These are phyloP conservation scores for Solanum bulbocastanum DNA, from an alignment of 257 asterid genomes.

Conservation along the genomic window DNA sequence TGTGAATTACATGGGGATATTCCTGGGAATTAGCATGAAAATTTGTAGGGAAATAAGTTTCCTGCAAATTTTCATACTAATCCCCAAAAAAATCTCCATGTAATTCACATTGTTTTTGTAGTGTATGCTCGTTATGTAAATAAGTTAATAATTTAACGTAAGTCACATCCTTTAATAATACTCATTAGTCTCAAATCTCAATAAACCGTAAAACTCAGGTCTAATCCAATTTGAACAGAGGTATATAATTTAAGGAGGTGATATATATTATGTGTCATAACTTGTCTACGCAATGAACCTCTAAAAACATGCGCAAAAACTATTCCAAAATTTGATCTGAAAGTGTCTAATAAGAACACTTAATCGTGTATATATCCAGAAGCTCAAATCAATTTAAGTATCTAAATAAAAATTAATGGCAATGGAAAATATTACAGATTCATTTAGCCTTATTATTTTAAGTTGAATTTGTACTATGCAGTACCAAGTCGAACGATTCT, in stretches of 20 bases:
- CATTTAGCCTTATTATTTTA: background rate
- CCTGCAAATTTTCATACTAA: too few relatives aligned
- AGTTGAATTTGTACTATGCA: background rate
- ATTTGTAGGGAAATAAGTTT: too few relatives aligned
- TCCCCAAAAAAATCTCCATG: too few relatives aligned
- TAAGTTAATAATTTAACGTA: background rate
- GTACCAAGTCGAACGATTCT: conserved; percentile 2
- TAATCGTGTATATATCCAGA: background rate
- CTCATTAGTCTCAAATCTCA: background rate
- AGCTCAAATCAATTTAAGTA: background rate
- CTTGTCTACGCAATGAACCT: background rate
- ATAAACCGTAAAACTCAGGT: background rate
- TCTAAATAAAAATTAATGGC: background rate
- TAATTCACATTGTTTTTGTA: too few relatives aligned
- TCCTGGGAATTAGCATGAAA: too few relatives aligned
- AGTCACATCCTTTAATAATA: background rate
- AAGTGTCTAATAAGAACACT: background rate
- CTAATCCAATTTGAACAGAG: background rate
- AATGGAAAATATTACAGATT: background rate
- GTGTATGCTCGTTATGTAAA: background rate
- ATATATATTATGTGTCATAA: background rate
- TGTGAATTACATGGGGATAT: too few relatives aligned
- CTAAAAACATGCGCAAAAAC: background rate
- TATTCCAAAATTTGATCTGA: background rate
- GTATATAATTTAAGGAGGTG: background rate